Percentiles rank a stretch among this genome's conserved stretches.
phyloP scores from a whole-genome alignment of 306 rosid species.

The Ormosia semicastrata region DNA sequence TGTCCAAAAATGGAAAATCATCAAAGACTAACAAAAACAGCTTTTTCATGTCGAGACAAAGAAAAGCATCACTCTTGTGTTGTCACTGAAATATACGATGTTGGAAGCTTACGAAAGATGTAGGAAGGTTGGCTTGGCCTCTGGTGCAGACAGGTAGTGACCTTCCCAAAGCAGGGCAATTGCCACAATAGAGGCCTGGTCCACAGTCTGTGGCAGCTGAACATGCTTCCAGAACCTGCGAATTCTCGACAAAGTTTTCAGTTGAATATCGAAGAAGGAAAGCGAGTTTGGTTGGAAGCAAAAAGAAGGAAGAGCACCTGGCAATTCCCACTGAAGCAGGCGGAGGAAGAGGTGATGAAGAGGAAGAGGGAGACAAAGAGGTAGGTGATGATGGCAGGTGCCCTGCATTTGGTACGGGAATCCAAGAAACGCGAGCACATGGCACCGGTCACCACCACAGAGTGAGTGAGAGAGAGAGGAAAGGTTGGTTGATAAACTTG shows the following conservation, averaged over 20 bases:
- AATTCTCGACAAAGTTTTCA: conserved; percentile 3
- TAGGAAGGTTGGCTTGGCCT: conserved; percentile 71
- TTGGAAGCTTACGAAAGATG: conserved; percentile 47
- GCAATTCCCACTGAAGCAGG: conserved; percentile 76
- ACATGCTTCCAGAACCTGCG: conserved; percentile 74
- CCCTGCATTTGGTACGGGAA: conserved; percentile 40
- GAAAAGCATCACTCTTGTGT: no score
- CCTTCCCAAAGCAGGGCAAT: conserved; percentile 75
- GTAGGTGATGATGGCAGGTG: conserved; percentile 21
- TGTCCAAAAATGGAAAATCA: conserved; percentile 7
- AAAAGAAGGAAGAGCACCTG: conserved; percentile 52
- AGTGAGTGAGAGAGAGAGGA: neutral
- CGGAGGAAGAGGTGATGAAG: conserved; percentile 34
- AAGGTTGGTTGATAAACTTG: neutral
- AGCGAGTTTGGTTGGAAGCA: no score
- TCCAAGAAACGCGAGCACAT: conserved; percentile 52
- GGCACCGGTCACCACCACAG: conserved; percentile 14
- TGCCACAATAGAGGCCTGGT: conserved; percentile 83
- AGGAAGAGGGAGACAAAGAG: conserved; percentile 26
- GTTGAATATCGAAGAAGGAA: conserved; percentile 18
- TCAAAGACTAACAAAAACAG: neutral
- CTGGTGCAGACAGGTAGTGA: conserved; percentile 78
- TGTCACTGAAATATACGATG: neutral
- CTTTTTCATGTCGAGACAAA: no score
- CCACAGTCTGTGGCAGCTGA: conserved; percentile 70